Evolutionary conservation across 305 asterid species (phyloP).

Genomic region (Ajuga reptans): DNA sequence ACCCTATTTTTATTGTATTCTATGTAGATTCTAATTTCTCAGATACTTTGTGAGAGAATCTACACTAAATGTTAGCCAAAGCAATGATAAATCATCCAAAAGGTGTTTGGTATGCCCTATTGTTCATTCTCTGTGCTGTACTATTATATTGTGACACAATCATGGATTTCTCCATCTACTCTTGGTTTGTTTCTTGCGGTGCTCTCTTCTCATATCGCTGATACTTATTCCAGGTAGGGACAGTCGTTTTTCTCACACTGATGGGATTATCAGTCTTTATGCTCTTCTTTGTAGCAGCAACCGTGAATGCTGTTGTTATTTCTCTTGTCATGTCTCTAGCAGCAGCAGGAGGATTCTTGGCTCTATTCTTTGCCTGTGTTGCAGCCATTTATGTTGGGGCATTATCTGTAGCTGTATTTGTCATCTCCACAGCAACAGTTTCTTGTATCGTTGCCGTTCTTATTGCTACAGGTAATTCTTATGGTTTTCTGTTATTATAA

Average conservation of each 20-base stretch:
- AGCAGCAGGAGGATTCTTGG: slow-evolving; percentile 88
- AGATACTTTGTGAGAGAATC: not conserved
- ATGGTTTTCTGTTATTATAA: not conserved
- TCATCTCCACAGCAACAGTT: slow-evolving; percentile 51
- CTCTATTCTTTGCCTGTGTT: slow-evolving; percentile 60
- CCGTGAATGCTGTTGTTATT: slow-evolving; percentile 67
- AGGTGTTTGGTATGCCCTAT: not conserved
- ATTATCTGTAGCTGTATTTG: slow-evolving; percentile 50
- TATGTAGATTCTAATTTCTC: no score
- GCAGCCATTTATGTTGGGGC: slow-evolving; percentile 71
- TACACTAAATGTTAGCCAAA: not conserved
- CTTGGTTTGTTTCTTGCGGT: not conserved
- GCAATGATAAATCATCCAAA: not conserved
- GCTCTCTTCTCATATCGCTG: not conserved
- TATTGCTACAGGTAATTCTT: slow-evolving; percentile 54
- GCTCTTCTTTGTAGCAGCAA: slow-evolving; percentile 73
- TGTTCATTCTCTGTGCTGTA: not conserved
- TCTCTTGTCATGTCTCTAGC: slow-evolving; percentile 75
- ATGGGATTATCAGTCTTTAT: slow-evolving; percentile 58
- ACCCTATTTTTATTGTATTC: no score
- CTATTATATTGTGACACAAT: not conserved
- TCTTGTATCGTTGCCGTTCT: slow-evolving; percentile 51
- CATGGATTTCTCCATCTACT: not conserved
- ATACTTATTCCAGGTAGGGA: slow-evolving; percentile 55
- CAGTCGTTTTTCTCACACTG: slow-evolving; percentile 49